Evolutionary conservation across 306 rosid species (phyloP).

Genomic region (Lathyrus oleraceus): DNA sequence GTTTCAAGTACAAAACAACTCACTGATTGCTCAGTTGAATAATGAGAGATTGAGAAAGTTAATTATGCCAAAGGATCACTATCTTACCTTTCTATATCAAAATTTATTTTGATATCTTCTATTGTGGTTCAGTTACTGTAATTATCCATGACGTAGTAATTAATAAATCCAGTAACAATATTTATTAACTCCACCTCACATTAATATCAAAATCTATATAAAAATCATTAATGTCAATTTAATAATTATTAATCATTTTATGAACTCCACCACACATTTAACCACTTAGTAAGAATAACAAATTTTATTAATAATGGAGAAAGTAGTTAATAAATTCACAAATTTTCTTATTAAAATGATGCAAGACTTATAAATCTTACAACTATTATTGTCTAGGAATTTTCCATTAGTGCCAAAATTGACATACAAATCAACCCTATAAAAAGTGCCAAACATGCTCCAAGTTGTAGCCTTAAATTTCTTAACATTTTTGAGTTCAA

Average conservation of each 20-base stretch:
- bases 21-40: slow-evolving; percentile 12
- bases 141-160: too few relatives aligned
- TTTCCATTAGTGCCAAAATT: slow-evolving; percentile 50
- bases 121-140: too few relatives aligned
- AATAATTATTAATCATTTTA: too few relatives aligned
- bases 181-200: too few relatives aligned
- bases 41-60: not conserved
- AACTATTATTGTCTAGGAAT: not conserved
- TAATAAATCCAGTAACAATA: too few relatives aligned
- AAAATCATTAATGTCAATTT: too few relatives aligned
- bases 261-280: too few relatives aligned
- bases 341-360: not conserved
- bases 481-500: slow-evolving; percentile 54
- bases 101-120: not conserved
- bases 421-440: slow-evolving; percentile 63
- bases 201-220: too few relatives aligned
- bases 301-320: too few relatives aligned
- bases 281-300: too few relatives aligned
- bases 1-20: slow-evolving; percentile 5
- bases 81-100: not conserved
- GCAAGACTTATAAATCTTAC: not conserved
- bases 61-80: not conserved
- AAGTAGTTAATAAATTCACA: not conserved
- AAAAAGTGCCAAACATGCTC: slow-evolving; percentile 53
- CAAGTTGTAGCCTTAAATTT: slow-evolving; percentile 59